phyloP scores from a whole-genome alignment of 1,139 yeast genomes.

The Yamadazyma triangularis region DNA sequence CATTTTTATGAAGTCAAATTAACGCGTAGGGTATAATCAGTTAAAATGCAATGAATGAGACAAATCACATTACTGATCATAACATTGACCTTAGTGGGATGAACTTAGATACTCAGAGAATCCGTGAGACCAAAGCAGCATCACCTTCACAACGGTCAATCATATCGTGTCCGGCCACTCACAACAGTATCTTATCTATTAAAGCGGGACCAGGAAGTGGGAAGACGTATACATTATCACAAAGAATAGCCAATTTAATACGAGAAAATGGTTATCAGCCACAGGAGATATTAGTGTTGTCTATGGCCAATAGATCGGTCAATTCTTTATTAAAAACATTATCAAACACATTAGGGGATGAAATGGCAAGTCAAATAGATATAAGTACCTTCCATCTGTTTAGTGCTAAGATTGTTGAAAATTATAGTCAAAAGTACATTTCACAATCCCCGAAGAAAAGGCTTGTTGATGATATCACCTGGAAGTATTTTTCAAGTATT shows the following conservation, averaged over 20 bases:
- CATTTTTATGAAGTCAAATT: too few relatives aligned
- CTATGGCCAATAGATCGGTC: conserved; percentile 71
- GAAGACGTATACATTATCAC: conserved; percentile 59
- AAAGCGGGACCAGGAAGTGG: conserved; percentile 79
- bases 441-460: conserved; percentile 23
- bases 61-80: too few relatives aligned
- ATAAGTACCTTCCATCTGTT: conserved; percentile 63
- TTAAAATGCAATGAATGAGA: too few relatives aligned
- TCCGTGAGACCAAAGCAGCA: too few relatives aligned
- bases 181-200: conserved; percentile 41
- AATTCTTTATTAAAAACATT: conserved; percentile 44
- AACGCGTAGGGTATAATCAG: too few relatives aligned
- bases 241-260: conserved; percentile 49
- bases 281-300: conserved; percentile 53
- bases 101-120: too few relatives aligned
- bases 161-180: conserved; percentile 29
- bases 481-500: conserved; percentile 38
- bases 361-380: conserved; percentile 28
- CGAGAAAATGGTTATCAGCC: conserved; percentile 38
- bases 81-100: too few relatives aligned
- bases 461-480: conserved; percentile 50
- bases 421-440: conserved; percentile 23
- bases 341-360: conserved; percentile 25
- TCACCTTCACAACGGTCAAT: conserved; percentile 35
- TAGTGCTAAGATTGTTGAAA: conserved; percentile 45